These are phyloP conservation scores for Blastocystis sp. DNA, from an alignment of 352 stramenopile genomes.

Conservation along the genomic window DNA sequence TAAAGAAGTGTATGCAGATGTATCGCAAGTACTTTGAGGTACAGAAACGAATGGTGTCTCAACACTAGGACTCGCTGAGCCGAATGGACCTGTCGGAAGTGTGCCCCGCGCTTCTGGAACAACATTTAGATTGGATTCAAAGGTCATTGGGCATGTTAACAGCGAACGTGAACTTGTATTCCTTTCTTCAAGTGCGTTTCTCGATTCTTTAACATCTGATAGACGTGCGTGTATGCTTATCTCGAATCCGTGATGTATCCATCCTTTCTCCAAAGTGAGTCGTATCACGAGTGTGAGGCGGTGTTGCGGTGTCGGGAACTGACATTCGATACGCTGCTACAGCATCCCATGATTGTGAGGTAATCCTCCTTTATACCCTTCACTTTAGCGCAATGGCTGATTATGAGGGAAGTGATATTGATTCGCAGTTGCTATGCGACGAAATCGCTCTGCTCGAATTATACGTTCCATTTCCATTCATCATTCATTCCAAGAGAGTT, in stretches of 20 bases:
- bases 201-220: background rate
- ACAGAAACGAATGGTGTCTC: background rate
- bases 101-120: conserved; percentile 11
- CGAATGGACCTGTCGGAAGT: conserved; percentile 34
- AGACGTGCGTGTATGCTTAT: conserved; percentile 52
- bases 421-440: background rate
- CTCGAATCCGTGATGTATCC: background rate
- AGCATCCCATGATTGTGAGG: conserved; percentile 13
- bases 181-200: conserved; percentile 40
- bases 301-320: background rate
- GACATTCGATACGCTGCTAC: background rate
- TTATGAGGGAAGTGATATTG: background rate
- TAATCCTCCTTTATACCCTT: background rate
- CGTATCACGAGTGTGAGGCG: conserved; percentile 6
- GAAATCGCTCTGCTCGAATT: conserved; percentile 38
- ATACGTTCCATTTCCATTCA: background rate
- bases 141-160: background rate
- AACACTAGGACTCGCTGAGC: background rate
- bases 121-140: conserved; percentile 46
- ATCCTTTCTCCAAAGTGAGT: conserved; percentile 31
- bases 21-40: conserved; percentile 33
- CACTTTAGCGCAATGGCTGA: conserved; percentile 2
- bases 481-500: conserved; percentile 15
- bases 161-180: conserved; percentile 49
- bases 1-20: background rate